A percentile compares a stretch with the other conserved stretches of the same genome.
Conservation (phyloP, 1,284 basidiomycete species). For the Ceratobasidium sp. region DNA sequence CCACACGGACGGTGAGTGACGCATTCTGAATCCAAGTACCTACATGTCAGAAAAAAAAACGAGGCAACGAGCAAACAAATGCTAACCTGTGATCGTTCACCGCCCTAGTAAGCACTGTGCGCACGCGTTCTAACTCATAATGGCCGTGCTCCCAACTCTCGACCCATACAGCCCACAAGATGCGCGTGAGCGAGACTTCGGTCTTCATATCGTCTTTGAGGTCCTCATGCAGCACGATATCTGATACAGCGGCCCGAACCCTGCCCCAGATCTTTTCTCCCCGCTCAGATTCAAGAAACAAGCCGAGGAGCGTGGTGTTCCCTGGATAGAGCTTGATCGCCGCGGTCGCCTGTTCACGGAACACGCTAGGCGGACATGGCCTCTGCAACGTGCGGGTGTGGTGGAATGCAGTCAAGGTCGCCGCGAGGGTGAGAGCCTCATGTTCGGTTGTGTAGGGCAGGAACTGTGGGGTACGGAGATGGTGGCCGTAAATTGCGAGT, state of each 20-base stretch:
- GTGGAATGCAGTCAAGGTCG: slow-evolving; percentile 73
- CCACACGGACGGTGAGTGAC: slow-evolving; percentile 80
- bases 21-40: slow-evolving; percentile 65
- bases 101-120: slow-evolving; percentile 71
- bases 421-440: slow-evolving; percentile 73
- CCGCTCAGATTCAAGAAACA: slow-evolving; percentile 83
- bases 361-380: slow-evolving; percentile 69
- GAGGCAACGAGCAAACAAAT: not conserved
- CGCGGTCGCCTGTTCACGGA: slow-evolving; percentile 70
- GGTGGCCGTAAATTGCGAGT: slow-evolving; percentile 10
- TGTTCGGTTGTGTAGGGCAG: slow-evolving; percentile 58
- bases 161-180: slow-evolving; percentile 79
- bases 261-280: slow-evolving; percentile 81
- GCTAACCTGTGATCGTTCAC: slow-evolving; percentile 75
- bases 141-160: slow-evolving; percentile 79
- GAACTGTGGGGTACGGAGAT: slow-evolving; percentile 50
- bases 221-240: slow-evolving; percentile 29
- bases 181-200: slow-evolving; percentile 60
- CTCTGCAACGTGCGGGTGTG: slow-evolving; percentile 69
- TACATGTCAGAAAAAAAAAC: not conserved
- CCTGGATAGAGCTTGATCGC: slow-evolving; percentile 73
- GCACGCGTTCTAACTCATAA: slow-evolving; percentile 78
- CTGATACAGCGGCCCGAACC: slow-evolving; percentile 62
- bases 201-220: slow-evolving; percentile 60
- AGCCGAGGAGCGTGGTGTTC: slow-evolving; percentile 80